A percentile compares a stretch with the other conserved stretches of the same genome.
Evolutionary conservation across 75 land plant genomes (phyloP).

Genomic region (Picea glauca): DNA sequence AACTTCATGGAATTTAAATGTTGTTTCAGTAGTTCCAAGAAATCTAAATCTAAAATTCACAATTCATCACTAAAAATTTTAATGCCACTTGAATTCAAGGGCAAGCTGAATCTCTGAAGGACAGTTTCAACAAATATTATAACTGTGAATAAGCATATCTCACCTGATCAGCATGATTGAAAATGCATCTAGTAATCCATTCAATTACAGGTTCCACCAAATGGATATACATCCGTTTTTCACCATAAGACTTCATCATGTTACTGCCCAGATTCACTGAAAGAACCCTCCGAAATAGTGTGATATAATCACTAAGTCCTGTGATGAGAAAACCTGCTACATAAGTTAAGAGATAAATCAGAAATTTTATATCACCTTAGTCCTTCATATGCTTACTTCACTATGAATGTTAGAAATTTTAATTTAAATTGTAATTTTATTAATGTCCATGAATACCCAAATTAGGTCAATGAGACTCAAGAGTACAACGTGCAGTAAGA

Average conservation of each 20-base stretch:
- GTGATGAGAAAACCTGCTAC: slow-evolving; percentile 48
- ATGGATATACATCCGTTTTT: slow-evolving; percentile 32
- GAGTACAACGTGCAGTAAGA: too few relatives aligned
- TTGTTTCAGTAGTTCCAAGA: background rate
- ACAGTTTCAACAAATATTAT: background rate
- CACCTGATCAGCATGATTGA: slow-evolving; percentile 55
- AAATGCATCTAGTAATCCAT: slow-evolving; percentile 64
- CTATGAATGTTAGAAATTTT: too few relatives aligned
- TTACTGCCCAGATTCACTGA: slow-evolving; percentile 24
- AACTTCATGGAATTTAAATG: background rate
- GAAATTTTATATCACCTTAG: background rate
- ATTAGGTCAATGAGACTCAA: too few relatives aligned
- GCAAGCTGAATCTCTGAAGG: too few relatives aligned
- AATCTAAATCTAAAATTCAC: background rate
- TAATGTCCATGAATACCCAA: too few relatives aligned
- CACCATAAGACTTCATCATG: slow-evolving; percentile 13
- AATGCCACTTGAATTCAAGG: background rate
- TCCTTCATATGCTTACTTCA: background rate
- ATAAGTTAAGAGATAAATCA: background rate
- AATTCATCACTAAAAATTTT: background rate
- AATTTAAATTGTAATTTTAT: too few relatives aligned
- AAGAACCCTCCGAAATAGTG: slow-evolving; percentile 25
- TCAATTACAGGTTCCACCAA: slow-evolving; percentile 77
- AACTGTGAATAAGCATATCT: background rate
- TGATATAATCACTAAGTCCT: slow-evolving; percentile 51